Evolutionary conservation across 106 monocot genomes (phyloP).

Genomic region (Hemerocallis citrina): DNA sequence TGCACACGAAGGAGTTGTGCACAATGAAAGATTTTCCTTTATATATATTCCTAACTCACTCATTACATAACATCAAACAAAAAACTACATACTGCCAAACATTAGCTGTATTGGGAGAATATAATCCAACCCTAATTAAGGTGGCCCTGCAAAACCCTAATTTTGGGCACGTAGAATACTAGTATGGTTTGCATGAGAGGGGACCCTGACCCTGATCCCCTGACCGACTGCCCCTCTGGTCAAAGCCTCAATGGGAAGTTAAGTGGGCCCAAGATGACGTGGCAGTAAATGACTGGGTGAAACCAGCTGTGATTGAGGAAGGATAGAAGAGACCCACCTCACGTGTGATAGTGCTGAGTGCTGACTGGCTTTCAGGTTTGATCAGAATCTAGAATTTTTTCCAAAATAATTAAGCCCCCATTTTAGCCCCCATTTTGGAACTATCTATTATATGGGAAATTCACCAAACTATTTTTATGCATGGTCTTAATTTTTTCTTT

Average conservation of each 20-base stretch:
- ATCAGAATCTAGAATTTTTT: background rate
- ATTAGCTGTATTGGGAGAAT: background rate
- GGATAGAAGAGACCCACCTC: background rate
- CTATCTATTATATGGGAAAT: too few relatives aligned
- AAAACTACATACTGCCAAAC: too few relatives aligned
- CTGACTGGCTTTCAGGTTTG: too few relatives aligned
- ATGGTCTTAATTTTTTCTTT: too few relatives aligned
- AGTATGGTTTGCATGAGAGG: background rate
- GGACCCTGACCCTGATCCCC: conserved; percentile 4
- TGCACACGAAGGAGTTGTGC: too few relatives aligned
- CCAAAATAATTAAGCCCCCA: too few relatives aligned
- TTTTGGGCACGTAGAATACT: background rate
- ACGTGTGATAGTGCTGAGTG: background rate
- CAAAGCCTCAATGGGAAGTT: background rate
- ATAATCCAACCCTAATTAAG: background rate
- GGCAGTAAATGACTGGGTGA: background rate
- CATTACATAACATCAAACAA: too few relatives aligned
- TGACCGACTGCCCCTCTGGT: conserved; percentile 7
- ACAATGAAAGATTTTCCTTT: too few relatives aligned
- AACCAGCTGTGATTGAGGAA: background rate
- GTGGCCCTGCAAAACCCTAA: background rate
- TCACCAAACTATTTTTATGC: too few relatives aligned
- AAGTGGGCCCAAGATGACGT: background rate
- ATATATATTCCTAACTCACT: too few relatives aligned
- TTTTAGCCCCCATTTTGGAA: too few relatives aligned